phyloP scores from a whole-genome alignment of 306 rosid species.

The Biancaea sappan region DNA sequence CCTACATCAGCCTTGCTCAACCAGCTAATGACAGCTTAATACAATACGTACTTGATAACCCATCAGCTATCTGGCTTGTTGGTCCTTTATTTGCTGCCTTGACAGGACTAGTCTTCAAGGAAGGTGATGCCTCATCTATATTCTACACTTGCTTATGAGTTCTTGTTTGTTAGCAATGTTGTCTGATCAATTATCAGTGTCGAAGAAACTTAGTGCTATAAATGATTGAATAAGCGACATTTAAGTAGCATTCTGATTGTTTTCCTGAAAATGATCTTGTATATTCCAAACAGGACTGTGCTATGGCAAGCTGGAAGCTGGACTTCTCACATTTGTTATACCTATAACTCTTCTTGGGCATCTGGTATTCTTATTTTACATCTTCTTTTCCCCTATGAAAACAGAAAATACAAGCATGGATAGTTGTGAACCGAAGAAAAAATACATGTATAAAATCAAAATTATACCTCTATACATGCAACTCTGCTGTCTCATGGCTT shows the following conservation, averaged over 20 bases:
- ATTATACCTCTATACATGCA: neutral
- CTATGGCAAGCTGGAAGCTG: constrained; percentile 94
- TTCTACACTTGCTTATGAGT: constrained; percentile 4
- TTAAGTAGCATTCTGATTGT: constrained; percentile 2
- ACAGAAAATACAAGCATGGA: too few species aligned
- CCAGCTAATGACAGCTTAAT: constrained; percentile 64
- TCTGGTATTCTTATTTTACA: constrained; percentile 59
- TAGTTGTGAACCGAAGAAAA: neutral
- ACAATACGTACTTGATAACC: constrained; percentile 63
- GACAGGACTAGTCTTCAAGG: constrained; percentile 94
- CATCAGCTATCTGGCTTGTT: constrained; percentile 71
- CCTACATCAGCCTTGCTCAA: constrained; percentile 61
- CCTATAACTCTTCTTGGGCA: constrained; percentile 84
- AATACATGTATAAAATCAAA: neutral
- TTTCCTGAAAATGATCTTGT: constrained; percentile 15
- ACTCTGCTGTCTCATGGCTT: constrained; percentile 7
- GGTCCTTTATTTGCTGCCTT: constrained; percentile 91
- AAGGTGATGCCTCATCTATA: constrained; percentile 52
- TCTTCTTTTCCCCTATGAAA: too few species aligned
- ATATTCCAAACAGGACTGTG: constrained; percentile 74
- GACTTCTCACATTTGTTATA: constrained; percentile 71
- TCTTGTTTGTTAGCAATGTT: neutral
- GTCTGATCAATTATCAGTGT: neutral
- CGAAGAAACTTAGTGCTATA: neutral
- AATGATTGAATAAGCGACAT: neutral